Base-by-base conservation (phyloP, 2,329 filamentous ascomycete genomes). In the Balansia obtecta region DNA sequence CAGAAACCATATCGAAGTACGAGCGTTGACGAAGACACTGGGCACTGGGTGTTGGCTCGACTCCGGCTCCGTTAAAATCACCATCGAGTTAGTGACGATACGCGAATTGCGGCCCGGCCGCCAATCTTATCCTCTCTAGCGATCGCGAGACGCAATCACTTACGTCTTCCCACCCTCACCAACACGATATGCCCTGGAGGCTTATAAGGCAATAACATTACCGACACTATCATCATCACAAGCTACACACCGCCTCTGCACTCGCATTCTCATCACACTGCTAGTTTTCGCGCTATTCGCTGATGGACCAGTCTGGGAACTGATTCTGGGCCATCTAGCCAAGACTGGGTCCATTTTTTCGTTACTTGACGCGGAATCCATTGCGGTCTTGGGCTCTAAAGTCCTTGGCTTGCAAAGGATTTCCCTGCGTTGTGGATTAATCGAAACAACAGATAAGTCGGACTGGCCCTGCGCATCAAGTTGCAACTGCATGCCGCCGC, bases 161-260 rank as follows among this genome's bases (percentile, higher is more conserved):
- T 15, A 37, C 34, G 15, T 15, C 15, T 37, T 15, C 41, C 27
- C 13, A 20, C 22, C 41, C 33, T 20, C 15, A 20, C 27, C 30
- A 13, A 30, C 8, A 13, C 40, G 40, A 30, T 39, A 50, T 46
- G 46, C 27, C 42, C 44, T 42, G 48, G 48, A 51, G 52, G 40
- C 49, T 42, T 40, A 16, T 42, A 49, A 43, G 22, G 46, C 47
- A 40, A 40, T 46, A 47, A 51, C 50, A 45, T 45, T 32, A 42
- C 42, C 51, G 47, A 53, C 34, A 53, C 43, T 32, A 46, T 44
- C 44, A 46, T 48, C 44, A 46, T 11, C 27, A 27, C 13, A 11
- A 48, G 15, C 34, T 32, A 13, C 18, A 33, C 12, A 34, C 54
- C 44, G 45, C 45, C 44, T n/a, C 37, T 43, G 47, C 50, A 42